Evolutionary conservation across 805 yeast genomes (phyloP).

Genomic region (Candida broadrunensis): DNA sequence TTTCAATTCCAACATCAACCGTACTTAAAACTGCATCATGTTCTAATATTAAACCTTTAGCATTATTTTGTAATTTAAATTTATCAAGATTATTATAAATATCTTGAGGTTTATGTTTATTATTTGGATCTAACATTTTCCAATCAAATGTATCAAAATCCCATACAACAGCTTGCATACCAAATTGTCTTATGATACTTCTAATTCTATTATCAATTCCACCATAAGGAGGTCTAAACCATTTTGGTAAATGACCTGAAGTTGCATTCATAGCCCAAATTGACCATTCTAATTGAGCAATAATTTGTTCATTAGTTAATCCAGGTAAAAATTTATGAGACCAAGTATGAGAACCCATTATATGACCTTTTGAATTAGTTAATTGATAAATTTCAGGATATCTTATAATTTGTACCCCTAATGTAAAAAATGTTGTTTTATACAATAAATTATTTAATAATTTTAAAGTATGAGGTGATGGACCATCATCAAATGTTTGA

Average conservation of each 20-base stretch:
- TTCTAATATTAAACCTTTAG: constrained; percentile 72
- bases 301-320: constrained; percentile 72
- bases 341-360: constrained; percentile 91
- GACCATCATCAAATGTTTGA: constrained; percentile 96
- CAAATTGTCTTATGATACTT: constrained; percentile 74
- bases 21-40: constrained; percentile 75
- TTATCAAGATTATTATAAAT: constrained; percentile 53
- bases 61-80: constrained; percentile 41
- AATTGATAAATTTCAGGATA: constrained; percentile 69
- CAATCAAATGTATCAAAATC: constrained; percentile 90
- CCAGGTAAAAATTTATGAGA: constrained; percentile 82
- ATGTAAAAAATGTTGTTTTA: constrained; percentile 68
- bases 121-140: constrained; percentile 51
- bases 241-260: constrained; percentile 78
- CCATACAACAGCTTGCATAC: constrained; percentile 88
- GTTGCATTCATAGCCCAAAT: constrained; percentile 98
- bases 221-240: constrained; percentile 97
- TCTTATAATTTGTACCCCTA: constrained; percentile 77
- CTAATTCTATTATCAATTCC: constrained; percentile 88
- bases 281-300: constrained; percentile 92
- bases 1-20: constrained; percentile 64
- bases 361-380: constrained; percentile 62
- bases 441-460: constrained; percentile 51
- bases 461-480: constrained; percentile 65
- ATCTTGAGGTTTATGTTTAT: constrained; percentile 44